Evolutionary conservation across 352 stramenopile species (phyloP), one percentile per base, ranked within the genome.

Genomic region (Pythium rishiriense): DNA sequence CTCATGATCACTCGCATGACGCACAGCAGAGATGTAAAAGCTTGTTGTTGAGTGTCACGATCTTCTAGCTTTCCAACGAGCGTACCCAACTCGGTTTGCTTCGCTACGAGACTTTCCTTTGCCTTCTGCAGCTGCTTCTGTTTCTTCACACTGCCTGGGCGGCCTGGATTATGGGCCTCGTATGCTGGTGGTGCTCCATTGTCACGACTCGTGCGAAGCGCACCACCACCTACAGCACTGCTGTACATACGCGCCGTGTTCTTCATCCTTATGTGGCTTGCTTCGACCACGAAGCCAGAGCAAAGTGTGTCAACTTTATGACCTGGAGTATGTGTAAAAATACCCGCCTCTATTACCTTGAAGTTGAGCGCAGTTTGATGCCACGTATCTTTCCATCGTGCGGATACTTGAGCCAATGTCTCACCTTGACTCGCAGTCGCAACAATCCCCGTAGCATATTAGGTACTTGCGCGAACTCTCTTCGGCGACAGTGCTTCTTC

Each of bases 41-140:
- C 76, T 68, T 81, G 74, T 9, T 87, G 81, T 51, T 90, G 81
- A 1, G 79, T 91, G 45, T 91, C 82, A 19, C 75, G 74, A 41
- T 91, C 79, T 58, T 91, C 79, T 6, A 91, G 66, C 14, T 78
- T 81, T 8, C 76, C 73, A n/a, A 91, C 79, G 53, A 72, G 51
- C 24, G 72, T 57, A 45, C 75, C 85, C 4, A 89, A 59, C 22
- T 76, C 74, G 9, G 39, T 69, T 29, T 88, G 70, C 24, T 68
- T 72, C 21, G 75, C 61, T 3, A 50, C n/a, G 24, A 73, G 46
- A 37, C 58, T 68, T 28, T 87, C 79, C 35, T 79, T 79, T 2
- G 65, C 54, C 60, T 87, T 87, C 29, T 69, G 71, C 46, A 75
- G 25, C 52, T 72, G 65, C 39, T 72, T 72, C 8, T 67, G 58